A percentile compares a stretch with the other conserved stretches of the same genome.
These are phyloP conservation scores for Ambrosia artemisiifolia DNA, from an alignment of 129 eudicot genomes.

Conservation along the genomic window DNA sequence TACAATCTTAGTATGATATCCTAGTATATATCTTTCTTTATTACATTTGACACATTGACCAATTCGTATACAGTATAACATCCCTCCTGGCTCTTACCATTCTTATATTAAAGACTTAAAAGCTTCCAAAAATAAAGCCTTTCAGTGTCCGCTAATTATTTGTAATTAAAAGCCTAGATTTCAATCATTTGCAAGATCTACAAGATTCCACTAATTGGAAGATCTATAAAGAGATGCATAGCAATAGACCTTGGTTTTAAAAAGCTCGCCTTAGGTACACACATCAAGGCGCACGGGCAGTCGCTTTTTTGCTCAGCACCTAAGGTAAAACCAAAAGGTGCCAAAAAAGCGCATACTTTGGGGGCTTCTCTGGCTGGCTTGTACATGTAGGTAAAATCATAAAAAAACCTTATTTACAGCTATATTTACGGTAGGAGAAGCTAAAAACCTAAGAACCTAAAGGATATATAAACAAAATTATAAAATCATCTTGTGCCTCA, in stretches of 20 bases:
- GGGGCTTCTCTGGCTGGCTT: no score
- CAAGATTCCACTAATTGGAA: background rate
- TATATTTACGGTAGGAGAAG: no score
- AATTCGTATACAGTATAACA: background rate
- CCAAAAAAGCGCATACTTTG: no score
- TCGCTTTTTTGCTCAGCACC: no score
- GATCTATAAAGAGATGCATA: constrained; percentile 6
- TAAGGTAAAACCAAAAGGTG: no score
- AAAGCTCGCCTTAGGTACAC: no score
- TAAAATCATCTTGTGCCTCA: no score
- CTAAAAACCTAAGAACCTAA: no score
- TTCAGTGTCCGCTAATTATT: background rate
- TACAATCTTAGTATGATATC: background rate
- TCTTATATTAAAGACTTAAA: background rate
- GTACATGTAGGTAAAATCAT: no score
- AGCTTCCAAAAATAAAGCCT: background rate
- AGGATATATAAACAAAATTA: no score
- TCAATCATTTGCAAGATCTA: background rate
- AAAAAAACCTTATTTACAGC: no score
- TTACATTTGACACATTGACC: background rate
- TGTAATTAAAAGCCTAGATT: background rate
- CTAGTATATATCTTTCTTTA: background rate
- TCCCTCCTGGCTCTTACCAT: background rate
- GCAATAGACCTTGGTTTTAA: background rate
- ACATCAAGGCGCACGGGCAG: no score